Evolutionary conservation across 371 early-diverging fungal genomes (phyloP).

Genomic region (Choanephora cucurbitarum): DNA sequence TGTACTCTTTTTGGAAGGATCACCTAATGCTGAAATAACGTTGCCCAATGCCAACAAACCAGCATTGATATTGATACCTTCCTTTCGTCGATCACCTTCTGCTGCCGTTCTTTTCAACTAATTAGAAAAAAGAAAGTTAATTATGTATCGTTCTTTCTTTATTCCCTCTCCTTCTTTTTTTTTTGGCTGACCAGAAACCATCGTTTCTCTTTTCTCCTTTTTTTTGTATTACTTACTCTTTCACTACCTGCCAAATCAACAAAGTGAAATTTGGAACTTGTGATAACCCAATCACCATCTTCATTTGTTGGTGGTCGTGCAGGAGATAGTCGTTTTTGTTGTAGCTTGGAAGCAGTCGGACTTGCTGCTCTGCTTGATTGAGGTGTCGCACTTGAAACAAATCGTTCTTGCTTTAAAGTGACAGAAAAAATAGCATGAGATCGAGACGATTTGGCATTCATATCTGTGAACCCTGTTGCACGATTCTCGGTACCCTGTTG

Average conservation of each 20-base stretch:
- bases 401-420: constrained; percentile 75
- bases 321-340: constrained; percentile 1
- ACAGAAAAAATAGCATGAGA: constrained; percentile 99
- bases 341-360: constrained; percentile 33
- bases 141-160: not conserved
- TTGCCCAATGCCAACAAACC: constrained; percentile 98
- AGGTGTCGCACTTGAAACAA: constrained; percentile 27
- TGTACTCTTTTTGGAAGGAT: constrained; percentile 61
- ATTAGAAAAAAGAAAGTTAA: constrained; percentile 8
- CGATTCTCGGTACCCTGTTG: constrained; percentile 81
- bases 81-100: constrained; percentile 92
- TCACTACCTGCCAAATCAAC: constrained; percentile 99
- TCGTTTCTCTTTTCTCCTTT: not conserved
- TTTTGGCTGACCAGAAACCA: not conserved
- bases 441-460: constrained; percentile 96
- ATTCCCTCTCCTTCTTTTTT: too few species aligned
- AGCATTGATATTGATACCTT: constrained; percentile 98
- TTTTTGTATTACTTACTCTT: constrained; percentile 57
- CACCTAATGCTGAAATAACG: constrained; percentile 98
- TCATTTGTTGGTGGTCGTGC: constrained; percentile 15
- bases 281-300: constrained; percentile 56
- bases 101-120: constrained; percentile 93
- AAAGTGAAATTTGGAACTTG: constrained; percentile 95
- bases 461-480: constrained; percentile 93
- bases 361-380: constrained; percentile 28